phyloP scores from a whole-genome alignment of 352 stramenopile species.

The Globisporangium recalcitrans region DNA sequence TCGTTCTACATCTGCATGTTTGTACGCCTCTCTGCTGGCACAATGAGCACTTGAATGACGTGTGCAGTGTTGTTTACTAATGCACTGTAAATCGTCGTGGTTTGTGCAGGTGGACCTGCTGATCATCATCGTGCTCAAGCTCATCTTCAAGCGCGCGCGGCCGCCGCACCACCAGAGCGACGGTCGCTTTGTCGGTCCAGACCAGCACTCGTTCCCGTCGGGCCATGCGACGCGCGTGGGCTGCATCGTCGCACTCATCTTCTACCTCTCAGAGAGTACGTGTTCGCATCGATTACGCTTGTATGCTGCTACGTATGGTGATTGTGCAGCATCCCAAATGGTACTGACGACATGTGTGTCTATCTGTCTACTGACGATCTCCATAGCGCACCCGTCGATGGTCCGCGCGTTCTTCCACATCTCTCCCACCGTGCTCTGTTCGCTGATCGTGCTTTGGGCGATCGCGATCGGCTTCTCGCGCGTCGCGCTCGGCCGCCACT shows the following conservation, averaged over 20 bases:
- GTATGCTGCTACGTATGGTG: not conserved
- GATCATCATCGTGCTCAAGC: constrained; percentile 74
- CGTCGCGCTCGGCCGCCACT: constrained; percentile 78
- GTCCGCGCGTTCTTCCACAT: constrained; percentile 51
- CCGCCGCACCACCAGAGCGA: constrained; percentile 73
- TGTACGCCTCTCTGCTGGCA: constrained; percentile 16
- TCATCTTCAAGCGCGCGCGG: constrained; percentile 61
- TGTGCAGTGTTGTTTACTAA: not conserved
- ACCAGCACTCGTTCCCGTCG: constrained; percentile 85
- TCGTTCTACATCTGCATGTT: constrained; percentile 47
- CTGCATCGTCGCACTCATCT: constrained; percentile 59
- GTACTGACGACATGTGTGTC: not conserved
- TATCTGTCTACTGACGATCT: not conserved
- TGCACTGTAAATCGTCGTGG: not conserved
- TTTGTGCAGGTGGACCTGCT: constrained; percentile 57
- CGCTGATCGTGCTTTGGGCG: constrained; percentile 50
- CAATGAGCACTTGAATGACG: too few species aligned
- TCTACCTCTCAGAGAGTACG: constrained; percentile 50
- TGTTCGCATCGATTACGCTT: not conserved
- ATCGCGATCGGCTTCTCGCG: constrained; percentile 72
- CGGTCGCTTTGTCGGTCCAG: constrained; percentile 68
- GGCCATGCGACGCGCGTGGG: constrained; percentile 75
- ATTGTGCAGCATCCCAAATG: too few species aligned
- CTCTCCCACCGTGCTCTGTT: constrained; percentile 31
- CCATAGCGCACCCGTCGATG: constrained; percentile 30